These are phyloP conservation scores for Aureobasidium sp. DNA, from an alignment of 2,329 filamentous ascomycete genomes.

Conservation along the genomic window DNA sequence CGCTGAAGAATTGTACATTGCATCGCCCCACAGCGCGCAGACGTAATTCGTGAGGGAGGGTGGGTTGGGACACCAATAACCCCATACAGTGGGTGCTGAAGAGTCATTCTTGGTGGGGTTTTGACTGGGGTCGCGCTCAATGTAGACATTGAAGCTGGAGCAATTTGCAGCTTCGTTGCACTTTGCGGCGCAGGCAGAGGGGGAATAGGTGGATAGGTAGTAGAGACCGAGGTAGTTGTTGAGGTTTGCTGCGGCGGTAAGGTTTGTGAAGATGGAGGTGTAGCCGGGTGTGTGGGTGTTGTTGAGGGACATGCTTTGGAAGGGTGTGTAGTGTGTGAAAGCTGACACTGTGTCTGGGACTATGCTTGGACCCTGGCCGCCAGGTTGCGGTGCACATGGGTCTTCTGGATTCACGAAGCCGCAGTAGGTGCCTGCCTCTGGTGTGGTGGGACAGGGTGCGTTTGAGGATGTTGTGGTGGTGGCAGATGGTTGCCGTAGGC, in stretches of 20 bases:
- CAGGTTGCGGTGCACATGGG: constrained; percentile 23
- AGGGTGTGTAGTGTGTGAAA: constrained; percentile 23
- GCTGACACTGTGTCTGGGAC: constrained; percentile 22
- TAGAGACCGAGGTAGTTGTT: constrained; percentile 18
- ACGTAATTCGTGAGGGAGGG: constrained; percentile 1
- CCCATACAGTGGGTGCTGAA: constrained; percentile 20
- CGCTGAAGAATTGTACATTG: constrained; percentile 17
- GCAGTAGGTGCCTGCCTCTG: constrained; percentile 30
- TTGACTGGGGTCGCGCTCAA: constrained; percentile 17
- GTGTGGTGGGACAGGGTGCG: constrained; percentile 24
- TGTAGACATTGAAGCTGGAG: constrained; percentile 19
- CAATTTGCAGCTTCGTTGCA: constrained; percentile 17
- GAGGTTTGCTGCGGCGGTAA: neutral
- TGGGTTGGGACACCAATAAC: constrained; percentile 17
- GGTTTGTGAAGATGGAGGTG: constrained; percentile 17
- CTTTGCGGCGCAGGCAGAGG: constrained; percentile 16
- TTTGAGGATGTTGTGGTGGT: constrained; percentile 23
- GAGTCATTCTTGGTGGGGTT: constrained; percentile 21
- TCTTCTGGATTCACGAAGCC: constrained; percentile 32
- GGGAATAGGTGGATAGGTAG: constrained; percentile 15
- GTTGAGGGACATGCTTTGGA: constrained; percentile 20
- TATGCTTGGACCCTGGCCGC: constrained; percentile 22
- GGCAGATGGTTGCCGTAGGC: neutral
- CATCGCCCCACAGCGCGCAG: constrained; percentile 15
- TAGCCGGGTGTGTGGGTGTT: constrained; percentile 14